These are phyloP conservation scores for Penicillium sp. DNA, from an alignment of 2,329 filamentous ascomycete genomes.

Conservation along the genomic window DNA sequence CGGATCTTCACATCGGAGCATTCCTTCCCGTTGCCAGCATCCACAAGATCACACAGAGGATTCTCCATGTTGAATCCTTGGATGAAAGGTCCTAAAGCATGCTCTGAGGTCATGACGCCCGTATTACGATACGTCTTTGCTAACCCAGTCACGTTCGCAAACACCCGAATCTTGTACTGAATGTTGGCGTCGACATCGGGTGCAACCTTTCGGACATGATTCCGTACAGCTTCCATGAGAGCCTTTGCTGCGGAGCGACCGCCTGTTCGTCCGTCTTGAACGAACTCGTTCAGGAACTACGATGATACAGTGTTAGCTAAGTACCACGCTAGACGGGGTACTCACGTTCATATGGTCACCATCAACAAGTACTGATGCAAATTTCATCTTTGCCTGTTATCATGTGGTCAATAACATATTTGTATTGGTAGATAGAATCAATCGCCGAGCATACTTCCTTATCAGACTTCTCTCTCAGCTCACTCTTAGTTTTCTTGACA, in stretches of 20 bases:
- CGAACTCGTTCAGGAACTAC: constrained; percentile 36
- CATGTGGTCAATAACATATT: background rate
- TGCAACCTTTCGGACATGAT: constrained; percentile 23
- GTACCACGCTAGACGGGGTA: background rate
- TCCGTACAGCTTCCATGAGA: constrained; percentile 26
- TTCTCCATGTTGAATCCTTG: constrained; percentile 45
- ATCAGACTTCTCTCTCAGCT: constrained; percentile 3
- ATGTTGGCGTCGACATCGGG: constrained; percentile 21
- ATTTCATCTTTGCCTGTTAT: constrained; percentile 20
- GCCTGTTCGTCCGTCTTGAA: constrained; percentile 30
- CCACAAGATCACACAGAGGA: constrained; percentile 40
- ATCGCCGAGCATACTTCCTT: constrained; percentile 7
- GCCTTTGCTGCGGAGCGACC: constrained; percentile 30
- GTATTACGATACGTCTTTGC: constrained; percentile 34
- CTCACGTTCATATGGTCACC: constrained; percentile 42
- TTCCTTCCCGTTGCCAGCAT: constrained; percentile 46
- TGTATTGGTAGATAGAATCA: background rate
- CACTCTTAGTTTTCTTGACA: background rate
- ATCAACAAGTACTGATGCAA: constrained; percentile 40
- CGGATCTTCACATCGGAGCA: constrained; percentile 45
- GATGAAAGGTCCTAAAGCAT: constrained; percentile 36
- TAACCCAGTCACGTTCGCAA: constrained; percentile 41
- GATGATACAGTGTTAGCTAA: background rate
- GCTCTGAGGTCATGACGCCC: constrained; percentile 24
- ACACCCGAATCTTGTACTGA: constrained; percentile 37